Conservation (phyloP, 345 rosid genomes). For the Dovyalis caffra region DNA sequence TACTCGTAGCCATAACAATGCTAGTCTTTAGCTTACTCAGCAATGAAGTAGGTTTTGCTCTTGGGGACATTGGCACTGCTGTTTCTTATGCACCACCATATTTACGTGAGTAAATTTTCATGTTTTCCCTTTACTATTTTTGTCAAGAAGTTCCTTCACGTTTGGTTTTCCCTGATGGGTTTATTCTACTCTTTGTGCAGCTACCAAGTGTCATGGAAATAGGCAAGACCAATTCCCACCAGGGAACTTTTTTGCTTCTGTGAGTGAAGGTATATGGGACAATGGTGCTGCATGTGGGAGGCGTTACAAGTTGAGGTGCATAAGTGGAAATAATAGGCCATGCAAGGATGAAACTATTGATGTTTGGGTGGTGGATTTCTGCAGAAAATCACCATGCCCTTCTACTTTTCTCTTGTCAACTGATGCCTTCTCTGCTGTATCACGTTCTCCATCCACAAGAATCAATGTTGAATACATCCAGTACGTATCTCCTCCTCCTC, state of each 20-base stretch:
- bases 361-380: slow-evolving; percentile 39
- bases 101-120: slow-evolving; percentile 21
- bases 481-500: slow-evolving; percentile 11
- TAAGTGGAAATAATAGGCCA: slow-evolving; percentile 28
- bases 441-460: slow-evolving; percentile 10
- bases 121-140: not conserved
- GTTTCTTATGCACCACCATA: slow-evolving; percentile 28
- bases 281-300: slow-evolving; percentile 39
- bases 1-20: not conserved
- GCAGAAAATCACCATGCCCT: slow-evolving; percentile 34
- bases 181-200: not conserved
- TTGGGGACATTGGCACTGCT: slow-evolving; percentile 34
- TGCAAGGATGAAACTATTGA: slow-evolving; percentile 30
- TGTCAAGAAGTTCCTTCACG: not conserved
- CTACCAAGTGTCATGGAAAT: not conserved
- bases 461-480: slow-evolving; percentile 35
- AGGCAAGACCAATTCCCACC: not conserved
- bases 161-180: not conserved
- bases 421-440: slow-evolving; percentile 27
- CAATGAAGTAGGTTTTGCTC: slow-evolving; percentile 3
- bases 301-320: slow-evolving; percentile 28
- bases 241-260: slow-evolving; percentile 12
- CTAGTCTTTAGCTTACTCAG: slow-evolving; percentile 4
- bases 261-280: slow-evolving; percentile 39
- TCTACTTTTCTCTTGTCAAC: slow-evolving; percentile 31